Evolutionary conservation across 2,329 filamentous ascomycete species (phyloP).

Genomic region (Pestalotiopsis sp.): DNA sequence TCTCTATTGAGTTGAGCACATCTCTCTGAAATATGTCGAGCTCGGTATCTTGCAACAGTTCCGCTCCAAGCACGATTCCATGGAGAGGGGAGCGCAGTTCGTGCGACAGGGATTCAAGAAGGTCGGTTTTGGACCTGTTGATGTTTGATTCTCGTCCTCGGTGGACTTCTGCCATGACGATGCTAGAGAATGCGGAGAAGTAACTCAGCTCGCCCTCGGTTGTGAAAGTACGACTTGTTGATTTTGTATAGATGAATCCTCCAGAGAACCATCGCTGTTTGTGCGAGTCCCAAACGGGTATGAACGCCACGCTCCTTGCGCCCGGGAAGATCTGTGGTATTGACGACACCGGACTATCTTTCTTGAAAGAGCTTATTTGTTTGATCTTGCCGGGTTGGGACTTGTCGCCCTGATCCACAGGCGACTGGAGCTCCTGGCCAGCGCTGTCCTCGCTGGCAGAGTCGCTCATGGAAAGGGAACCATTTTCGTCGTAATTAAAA

Average conservation of each 20-base stretch:
- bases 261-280: slow-evolving; percentile 51
- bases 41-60: slow-evolving; percentile 52
- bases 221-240: slow-evolving; percentile 42
- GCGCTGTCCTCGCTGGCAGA: slow-evolving; percentile 12
- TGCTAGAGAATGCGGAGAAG: slow-evolving; percentile 51
- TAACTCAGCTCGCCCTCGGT: slow-evolving; percentile 50
- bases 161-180: slow-evolving; percentile 57
- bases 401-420: no score
- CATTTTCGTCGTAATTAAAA: slow-evolving; percentile 44
- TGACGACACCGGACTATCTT: neutral
- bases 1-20: slow-evolving; percentile 50
- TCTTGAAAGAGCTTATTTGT: neutral
- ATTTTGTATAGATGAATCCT: slow-evolving; percentile 49
- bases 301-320: slow-evolving; percentile 46
- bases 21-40: slow-evolving; percentile 48
- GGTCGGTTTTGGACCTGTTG: slow-evolving; percentile 55
- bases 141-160: slow-evolving; percentile 38
- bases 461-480: slow-evolving; percentile 33
- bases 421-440: neutral
- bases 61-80: slow-evolving; percentile 56
- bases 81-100: slow-evolving; percentile 63
- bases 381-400: neutral
- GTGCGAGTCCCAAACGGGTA: slow-evolving; percentile 49
- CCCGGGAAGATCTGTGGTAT: slow-evolving; percentile 37
- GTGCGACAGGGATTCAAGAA: slow-evolving; percentile 61